These are phyloP conservation scores for Chrysanthemum seticuspe DNA, from an alignment of 129 eudicot species.

Conservation along the genomic window DNA sequence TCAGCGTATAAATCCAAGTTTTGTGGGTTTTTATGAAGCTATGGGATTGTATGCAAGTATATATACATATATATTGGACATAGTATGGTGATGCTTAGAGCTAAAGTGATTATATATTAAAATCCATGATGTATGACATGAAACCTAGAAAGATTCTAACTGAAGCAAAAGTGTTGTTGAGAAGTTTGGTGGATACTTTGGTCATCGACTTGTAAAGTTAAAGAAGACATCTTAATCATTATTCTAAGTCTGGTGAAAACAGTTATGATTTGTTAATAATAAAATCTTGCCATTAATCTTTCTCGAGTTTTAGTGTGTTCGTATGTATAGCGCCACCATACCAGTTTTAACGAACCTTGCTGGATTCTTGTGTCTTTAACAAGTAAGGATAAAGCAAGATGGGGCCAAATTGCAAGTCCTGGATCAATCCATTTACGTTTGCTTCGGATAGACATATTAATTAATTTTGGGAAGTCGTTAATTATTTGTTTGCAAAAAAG, in stretches of 20 bases:
- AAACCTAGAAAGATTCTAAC: slow-evolving; percentile 47
- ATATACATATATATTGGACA: slow-evolving; percentile 1
- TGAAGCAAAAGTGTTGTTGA: slow-evolving; percentile 65
- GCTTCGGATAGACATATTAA: neutral
- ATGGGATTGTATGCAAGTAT: slow-evolving; percentile 23
- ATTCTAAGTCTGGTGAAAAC: slow-evolving; percentile 25
- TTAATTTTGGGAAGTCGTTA: too few species aligned
- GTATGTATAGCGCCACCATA: neutral
- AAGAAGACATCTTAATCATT: slow-evolving; percentile 9
- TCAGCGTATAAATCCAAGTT: neutral
- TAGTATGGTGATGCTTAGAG: slow-evolving; percentile 32
- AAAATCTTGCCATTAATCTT: slow-evolving; percentile 1
- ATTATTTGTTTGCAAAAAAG: too few species aligned
- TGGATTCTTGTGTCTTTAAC: slow-evolving; percentile 6
- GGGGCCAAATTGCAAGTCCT: neutral
- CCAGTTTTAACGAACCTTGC: slow-evolving; percentile 4
- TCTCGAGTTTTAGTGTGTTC: neutral
- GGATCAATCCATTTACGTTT: neutral
- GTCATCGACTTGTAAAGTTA: slow-evolving; percentile 29
- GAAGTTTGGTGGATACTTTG: slow-evolving; percentile 41
- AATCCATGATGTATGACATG: slow-evolving; percentile 48
- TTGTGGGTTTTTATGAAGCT: slow-evolving; percentile 6
- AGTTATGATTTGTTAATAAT: neutral
- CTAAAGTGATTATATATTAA: slow-evolving; percentile 27
- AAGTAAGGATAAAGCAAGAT: slow-evolving; percentile 21